Evolutionary conservation across 2,329 filamentous ascomycete species (phyloP), one percentile per base, ranked within the genome.

Genomic region (Aspergillus puulaauensis): DNA sequence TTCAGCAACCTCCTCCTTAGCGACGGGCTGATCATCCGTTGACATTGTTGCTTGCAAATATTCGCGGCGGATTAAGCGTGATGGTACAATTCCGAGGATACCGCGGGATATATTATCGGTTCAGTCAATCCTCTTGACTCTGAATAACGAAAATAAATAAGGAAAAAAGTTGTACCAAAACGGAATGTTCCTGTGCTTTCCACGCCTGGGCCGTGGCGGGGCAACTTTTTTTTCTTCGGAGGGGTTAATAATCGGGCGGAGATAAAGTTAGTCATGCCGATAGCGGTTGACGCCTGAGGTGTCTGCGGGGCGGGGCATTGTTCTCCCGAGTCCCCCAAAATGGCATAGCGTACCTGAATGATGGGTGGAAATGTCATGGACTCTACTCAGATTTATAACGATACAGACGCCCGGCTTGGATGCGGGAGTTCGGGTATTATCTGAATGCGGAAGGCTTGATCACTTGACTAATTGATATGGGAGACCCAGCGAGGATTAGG

Each of bases 121-220:
- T 48, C 11, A 21, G 15, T 21, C 6, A 17, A 5, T 11, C n/a
- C 35, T 14, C 27, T 31, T 31, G 8, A 11, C 8, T 48, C 24
- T 19, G 12, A 14, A 12, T 21, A 53, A 43, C 21, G 41, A 40
- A 31, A 51, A 56, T 24, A 21, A 52, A 48, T 9, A 17, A 41
- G 41, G 39, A 49, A 23, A 51, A 54, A 56, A 64, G 66, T 69
- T 64, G 57, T 52, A 57, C 35, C 61, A 58, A 61, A 61, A 67
- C 65, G 65, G 70, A 73, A 73, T 54, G 61, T 73, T 73, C 71
- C 66, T 65, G 64, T 45, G 19, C 55, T 48, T 68, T 68, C 66
- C 58, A 64, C 58, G 61, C 53, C 17, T 27, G 8, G 44, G 61
- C 56, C 53, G 62, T 60, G 59, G 66, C 64, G 65, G 66, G 65